Conservation (phyloP, 305 asterid species). For the Salvia sclarea region DNA sequence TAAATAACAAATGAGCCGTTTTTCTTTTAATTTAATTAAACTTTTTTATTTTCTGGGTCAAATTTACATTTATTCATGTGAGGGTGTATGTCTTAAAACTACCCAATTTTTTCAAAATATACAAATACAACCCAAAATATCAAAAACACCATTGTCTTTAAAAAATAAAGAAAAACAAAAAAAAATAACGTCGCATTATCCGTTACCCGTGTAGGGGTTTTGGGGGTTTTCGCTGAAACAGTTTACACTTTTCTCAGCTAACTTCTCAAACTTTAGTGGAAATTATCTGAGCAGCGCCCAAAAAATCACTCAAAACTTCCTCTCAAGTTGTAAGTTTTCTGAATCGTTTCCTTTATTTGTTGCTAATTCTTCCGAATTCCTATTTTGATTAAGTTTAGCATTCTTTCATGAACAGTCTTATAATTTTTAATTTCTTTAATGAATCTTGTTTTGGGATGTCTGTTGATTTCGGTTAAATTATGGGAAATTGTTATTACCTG, state of each 20-base stretch:
- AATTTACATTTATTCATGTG: neutral
- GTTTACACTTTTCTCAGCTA: neutral
- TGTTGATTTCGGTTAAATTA: neutral
- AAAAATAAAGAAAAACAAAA: neutral
- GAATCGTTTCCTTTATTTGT: neutral
- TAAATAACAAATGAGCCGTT: too few relatives aligned
- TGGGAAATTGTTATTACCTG: neutral
- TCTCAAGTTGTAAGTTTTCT: neutral
- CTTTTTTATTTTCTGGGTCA: neutral
- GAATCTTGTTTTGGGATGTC: neutral
- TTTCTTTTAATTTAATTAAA: too few relatives aligned
- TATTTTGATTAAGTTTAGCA: neutral
- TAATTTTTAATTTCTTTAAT: neutral
- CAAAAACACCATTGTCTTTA: neutral
- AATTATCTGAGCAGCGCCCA: neutral
- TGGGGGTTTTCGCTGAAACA: slow-evolving; percentile 17
- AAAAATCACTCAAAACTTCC: neutral
- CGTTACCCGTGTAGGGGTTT: neutral
- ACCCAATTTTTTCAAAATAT: too few relatives aligned
- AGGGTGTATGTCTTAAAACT: too few relatives aligned
- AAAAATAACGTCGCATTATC: slow-evolving; percentile 21
- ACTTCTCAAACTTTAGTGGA: neutral
- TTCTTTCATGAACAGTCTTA: neutral
- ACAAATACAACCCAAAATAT: too few relatives aligned
- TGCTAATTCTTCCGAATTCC: neutral